These are phyloP conservation scores for Gossypium davidsonii DNA, from an alignment of 441 rosid genomes.

Conservation along the genomic window DNA sequence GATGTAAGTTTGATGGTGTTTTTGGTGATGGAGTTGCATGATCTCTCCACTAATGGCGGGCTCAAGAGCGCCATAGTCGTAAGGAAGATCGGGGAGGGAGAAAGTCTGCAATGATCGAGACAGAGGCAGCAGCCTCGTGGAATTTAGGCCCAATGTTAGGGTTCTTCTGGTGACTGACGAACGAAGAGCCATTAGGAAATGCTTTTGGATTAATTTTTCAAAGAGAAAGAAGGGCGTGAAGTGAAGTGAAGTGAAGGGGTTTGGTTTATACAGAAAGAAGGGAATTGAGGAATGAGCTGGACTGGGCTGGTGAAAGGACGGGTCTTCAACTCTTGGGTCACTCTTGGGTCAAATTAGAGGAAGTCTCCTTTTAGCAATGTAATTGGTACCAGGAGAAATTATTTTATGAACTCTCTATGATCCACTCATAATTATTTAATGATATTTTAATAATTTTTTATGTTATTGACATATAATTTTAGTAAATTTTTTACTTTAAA, in stretches of 20 bases:
- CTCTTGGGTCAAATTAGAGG: too few species aligned
- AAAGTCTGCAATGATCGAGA: conserved; percentile 42
- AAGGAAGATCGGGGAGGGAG: conserved; percentile 84
- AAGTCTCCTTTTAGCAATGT: too few species aligned
- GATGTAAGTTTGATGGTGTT: conserved; percentile 84
- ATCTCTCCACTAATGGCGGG: conserved; percentile 84
- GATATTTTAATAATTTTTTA: too few species aligned
- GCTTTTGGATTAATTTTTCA: not conserved
- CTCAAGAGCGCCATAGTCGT: conserved; percentile 82
- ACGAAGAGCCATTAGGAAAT: conserved; percentile 50
- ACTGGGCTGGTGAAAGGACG: too few species aligned
- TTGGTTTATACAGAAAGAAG: not conserved
- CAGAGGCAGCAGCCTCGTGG: conserved; percentile 28
- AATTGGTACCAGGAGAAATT: too few species aligned
- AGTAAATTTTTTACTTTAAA: accelerated
- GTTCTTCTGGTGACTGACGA: conserved; percentile 28
- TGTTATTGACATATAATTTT: too few species aligned
- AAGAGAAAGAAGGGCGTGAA: too few species aligned
- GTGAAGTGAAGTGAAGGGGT: not conserved
- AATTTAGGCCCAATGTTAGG: conserved; percentile 27
- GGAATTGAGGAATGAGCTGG: too few species aligned
- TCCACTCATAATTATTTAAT: too few species aligned
- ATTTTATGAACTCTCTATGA: accelerated
- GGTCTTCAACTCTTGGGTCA: too few species aligned
- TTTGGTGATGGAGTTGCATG: conserved; percentile 93